Evolutionary conservation across 176 grass and related monocot genomes (phyloP).

Genomic region (Aegilops sharonensis): DNA sequence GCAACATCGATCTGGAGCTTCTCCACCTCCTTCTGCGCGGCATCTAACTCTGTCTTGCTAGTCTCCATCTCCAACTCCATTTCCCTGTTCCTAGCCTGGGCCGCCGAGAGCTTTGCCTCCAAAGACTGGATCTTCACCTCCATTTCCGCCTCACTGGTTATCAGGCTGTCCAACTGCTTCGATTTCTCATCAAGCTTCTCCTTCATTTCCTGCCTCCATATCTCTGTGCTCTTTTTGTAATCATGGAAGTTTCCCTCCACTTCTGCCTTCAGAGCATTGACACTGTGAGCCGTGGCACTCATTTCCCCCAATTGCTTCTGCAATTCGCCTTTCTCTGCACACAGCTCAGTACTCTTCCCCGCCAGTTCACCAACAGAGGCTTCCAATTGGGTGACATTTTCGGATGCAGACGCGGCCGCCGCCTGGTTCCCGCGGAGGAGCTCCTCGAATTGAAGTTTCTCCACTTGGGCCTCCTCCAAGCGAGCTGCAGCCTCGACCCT

Average conservation of each 20-base stretch:
- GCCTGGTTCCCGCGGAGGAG: constrained; percentile 16
- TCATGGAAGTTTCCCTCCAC: not conserved
- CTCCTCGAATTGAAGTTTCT: constrained; percentile 16
- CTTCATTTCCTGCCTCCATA: not conserved
- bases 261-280: not conserved
- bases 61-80: not conserved
- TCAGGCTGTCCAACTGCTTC: constrained; percentile 5
- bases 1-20: not conserved
- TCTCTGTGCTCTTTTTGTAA: not conserved
- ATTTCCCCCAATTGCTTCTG: constrained; percentile 9
- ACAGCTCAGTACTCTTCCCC: not conserved
- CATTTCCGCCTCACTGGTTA: not conserved
- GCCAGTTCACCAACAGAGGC: not conserved
- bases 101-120: not conserved
- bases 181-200: constrained; percentile 3
- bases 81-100: not conserved
- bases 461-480: constrained; percentile 7
- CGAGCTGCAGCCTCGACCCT: constrained; percentile 9
- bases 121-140: not conserved
- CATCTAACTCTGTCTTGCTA: not conserved
- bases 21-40: not conserved
- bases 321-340: not conserved
- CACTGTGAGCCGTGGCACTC: not conserved
- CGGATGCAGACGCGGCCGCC: not conserved
- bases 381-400: not conserved